Conservation (phyloP, 2,329 filamentous ascomycete species). For the Xylaria sp. region DNA sequence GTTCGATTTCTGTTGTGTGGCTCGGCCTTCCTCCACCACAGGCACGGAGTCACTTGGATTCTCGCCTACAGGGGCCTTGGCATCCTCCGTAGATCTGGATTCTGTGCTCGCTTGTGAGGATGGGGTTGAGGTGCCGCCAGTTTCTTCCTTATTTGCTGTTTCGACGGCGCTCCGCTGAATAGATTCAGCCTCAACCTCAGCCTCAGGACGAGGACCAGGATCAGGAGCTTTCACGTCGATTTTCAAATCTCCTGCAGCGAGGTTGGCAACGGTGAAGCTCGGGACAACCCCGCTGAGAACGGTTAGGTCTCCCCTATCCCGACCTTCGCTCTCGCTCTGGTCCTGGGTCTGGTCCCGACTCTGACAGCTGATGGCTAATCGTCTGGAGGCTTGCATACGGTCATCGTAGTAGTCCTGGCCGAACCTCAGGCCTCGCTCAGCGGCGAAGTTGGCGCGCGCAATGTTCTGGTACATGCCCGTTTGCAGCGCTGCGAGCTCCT, state of each 20-base stretch:
- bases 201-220: background rate
- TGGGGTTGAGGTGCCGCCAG: background rate
- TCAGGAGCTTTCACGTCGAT: conserved; percentile 1
- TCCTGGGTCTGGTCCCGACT: background rate
- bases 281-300: conserved; percentile 31
- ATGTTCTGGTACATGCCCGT: conserved; percentile 67
- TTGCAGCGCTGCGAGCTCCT: conserved; percentile 64
- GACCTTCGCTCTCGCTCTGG: conserved; percentile 1
- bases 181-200: conserved; percentile 8
- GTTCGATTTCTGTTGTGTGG: conserved; percentile 34
- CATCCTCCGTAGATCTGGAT: background rate
- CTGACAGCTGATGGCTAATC: conserved; percentile 50
- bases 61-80: background rate
- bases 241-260: conserved; percentile 25
- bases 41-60: conserved; percentile 24
- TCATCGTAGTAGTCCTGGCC: conserved; percentile 78
- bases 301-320: conserved; percentile 7
- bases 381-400: conserved; percentile 72
- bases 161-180: conserved; percentile 13
- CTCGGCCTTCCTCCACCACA: conserved; percentile 30
- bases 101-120: conserved; percentile 1
- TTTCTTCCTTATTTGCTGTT: conserved; percentile 16
- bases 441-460: conserved; percentile 79
- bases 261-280: conserved; percentile 41
- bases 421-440: conserved; percentile 70